Evolutionary conservation across 2,329 filamentous ascomycete genomes (phyloP), one percentile per base, ranked within the genome.

Genomic region (Alternaria ethzedia): DNA sequence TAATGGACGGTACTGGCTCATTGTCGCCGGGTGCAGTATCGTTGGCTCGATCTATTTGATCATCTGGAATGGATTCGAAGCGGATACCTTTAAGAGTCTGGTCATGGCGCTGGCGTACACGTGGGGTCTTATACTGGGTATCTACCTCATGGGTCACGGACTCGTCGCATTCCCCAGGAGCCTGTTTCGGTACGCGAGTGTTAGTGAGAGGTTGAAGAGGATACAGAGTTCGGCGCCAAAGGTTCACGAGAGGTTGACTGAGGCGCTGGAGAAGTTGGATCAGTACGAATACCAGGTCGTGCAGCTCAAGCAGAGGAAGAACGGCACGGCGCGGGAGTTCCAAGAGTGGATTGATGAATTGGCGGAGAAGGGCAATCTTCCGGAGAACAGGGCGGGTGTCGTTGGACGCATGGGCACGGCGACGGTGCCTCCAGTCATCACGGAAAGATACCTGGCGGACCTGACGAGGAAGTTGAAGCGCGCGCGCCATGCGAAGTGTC

Each of bases 141-240:
- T 99, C 66, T 98, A 97, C 75, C 86, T 99, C 44, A 98, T 99
- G 95, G 96, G 96, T 7, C 96, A 99, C 79, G 96, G 96, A 8
- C 85, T 99, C 25, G 96, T 99, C 30, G 91, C 94, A 2, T 91
- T 99, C 61, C 96, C 96, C 1, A 87, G 95, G 68, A 88, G 88
- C 41, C 83, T 99, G 15, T 91, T 96, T 73, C 89, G 91, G 63
- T 91, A 93, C 75, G 91, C 94, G 30, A 93, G 90, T 75, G 88
- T 94, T 49, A 91, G 90, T 68, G 88, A 88, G 52, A 87, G 90
- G 59, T 80, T 99, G 50, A 89, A 90, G 64, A 86, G 91, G 36
- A 84, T 97, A 36, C 94, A 98, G 76, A 84, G 85, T 9, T 87
- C 91, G 65, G 96, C 96, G 6, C 94, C 94, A 1, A 90, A 88